phyloP scores from a whole-genome alignment of 768 basidiomycete genomes.

The Zangia roseola region DNA sequence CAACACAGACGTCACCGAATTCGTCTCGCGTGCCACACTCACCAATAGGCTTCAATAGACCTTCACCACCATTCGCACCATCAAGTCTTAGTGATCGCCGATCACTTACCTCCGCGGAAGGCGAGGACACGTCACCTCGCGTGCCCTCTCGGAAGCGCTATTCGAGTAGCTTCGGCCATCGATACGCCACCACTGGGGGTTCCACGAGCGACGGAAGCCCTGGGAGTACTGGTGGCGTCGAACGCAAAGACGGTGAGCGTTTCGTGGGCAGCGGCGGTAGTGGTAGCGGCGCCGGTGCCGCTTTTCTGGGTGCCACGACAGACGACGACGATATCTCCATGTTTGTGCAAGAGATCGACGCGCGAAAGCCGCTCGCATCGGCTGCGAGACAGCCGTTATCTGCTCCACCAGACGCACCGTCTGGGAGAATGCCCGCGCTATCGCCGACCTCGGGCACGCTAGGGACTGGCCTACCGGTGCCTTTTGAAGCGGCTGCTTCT shows the following conservation, averaged over 20 bases:
- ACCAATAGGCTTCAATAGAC: conserved; percentile 35
- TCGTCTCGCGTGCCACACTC: conserved; percentile 43
- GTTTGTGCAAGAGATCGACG: conserved; percentile 77
- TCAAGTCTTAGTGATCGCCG: conserved; percentile 44
- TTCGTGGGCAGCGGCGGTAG: conserved; percentile 21
- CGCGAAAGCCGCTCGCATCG: conserved; percentile 55
- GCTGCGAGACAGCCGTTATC: conserved; percentile 15
- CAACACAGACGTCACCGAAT: conserved; percentile 38
- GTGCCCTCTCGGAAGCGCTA: conserved; percentile 54
- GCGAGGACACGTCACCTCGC: conserved; percentile 31
- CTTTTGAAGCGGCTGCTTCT: conserved; percentile 1
- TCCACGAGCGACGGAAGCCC: conserved; percentile 38
- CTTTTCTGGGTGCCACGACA: conserved; percentile 47
- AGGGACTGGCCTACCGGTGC: neutral
- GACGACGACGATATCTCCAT: conserved; percentile 79
- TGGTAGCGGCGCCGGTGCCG: conserved; percentile 26
- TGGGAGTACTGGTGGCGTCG: conserved; percentile 12
- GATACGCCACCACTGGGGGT: conserved; percentile 49
- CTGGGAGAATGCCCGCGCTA: neutral
- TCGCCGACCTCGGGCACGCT: conserved; percentile 7
- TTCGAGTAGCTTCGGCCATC: conserved; percentile 76
- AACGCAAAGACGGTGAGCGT: conserved; percentile 23
- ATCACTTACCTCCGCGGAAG: conserved; percentile 36
- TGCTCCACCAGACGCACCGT: neutral
- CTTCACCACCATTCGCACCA: conserved; percentile 42